phyloP scores from a whole-genome alignment of 108 stramenopile genomes.

The Pseudonitzschia multistriata region DNA sequence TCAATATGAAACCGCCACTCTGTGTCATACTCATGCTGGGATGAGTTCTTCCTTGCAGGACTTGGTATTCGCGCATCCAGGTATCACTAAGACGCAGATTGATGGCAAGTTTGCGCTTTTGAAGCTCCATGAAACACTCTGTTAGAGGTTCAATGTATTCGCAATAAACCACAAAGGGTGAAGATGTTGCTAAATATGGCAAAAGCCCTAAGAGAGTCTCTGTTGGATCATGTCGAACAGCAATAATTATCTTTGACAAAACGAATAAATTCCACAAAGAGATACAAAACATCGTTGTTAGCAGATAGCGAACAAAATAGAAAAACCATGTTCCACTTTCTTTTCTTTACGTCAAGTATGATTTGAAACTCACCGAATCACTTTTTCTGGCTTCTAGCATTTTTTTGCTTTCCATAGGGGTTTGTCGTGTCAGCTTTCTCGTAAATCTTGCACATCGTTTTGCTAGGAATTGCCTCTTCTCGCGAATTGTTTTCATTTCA shows the following conservation, averaged over 20 bases:
- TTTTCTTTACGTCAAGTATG: not conserved
- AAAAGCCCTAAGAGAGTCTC: constrained; percentile 60
- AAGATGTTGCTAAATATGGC: constrained; percentile 70
- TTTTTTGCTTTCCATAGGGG: constrained; percentile 51
- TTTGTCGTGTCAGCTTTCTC: constrained; percentile 69
- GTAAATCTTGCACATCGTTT: constrained; percentile 76
- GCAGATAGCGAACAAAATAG: not conserved
- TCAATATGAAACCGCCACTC: constrained; percentile 84
- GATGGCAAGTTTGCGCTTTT: constrained; percentile 74
- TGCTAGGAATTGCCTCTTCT: constrained; percentile 58
- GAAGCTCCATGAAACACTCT: constrained; percentile 68
- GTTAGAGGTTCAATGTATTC: constrained; percentile 88
- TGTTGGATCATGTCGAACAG: constrained; percentile 70
- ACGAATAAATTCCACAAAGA: not conserved
- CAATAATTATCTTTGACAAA: constrained; percentile 51
- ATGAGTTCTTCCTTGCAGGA: constrained; percentile 85
- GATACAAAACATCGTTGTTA: not conserved
- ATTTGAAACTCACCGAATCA: constrained; percentile 40
- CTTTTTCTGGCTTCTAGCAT: constrained; percentile 48
- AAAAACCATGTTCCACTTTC: not conserved
- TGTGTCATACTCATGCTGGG: constrained; percentile 91
- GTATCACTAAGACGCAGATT: constrained; percentile 82
- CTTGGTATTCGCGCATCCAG: constrained; percentile 90
- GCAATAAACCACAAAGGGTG: constrained; percentile 86
- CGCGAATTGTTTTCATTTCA: constrained; percentile 42